Evolutionary conservation across 2,329 filamentous ascomycete species (phyloP).

Genomic region (Metarhizium album): DNA sequence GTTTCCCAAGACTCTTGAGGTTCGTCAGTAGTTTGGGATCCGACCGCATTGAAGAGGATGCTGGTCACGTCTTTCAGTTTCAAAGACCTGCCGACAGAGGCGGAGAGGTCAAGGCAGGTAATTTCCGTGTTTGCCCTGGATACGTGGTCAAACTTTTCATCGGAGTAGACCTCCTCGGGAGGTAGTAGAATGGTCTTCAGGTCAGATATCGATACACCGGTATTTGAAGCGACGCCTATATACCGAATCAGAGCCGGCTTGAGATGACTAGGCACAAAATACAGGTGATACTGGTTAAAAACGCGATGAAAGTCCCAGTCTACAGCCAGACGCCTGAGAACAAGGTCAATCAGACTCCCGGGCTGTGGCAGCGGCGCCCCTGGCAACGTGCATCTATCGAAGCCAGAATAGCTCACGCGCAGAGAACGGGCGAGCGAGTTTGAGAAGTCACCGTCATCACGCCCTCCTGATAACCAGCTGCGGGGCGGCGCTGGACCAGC

Average conservation of each 20-base stretch:
- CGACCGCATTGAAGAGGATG: constrained; percentile 34
- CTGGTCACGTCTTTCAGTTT: constrained; percentile 40
- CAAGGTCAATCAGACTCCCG: constrained; percentile 40
- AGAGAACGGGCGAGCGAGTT: constrained; percentile 10
- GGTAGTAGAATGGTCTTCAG: constrained; percentile 35
- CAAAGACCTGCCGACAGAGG: constrained; percentile 39
- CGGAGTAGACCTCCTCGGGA: constrained; percentile 15
- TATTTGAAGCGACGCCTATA: constrained; percentile 32
- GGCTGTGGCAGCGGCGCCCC: constrained; percentile 31
- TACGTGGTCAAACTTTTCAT: constrained; percentile 17
- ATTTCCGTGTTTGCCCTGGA: constrained; percentile 24
- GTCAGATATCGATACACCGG: constrained; percentile 39
- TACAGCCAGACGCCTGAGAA: constrained; percentile 37
- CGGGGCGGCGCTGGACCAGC: constrained; percentile 48
- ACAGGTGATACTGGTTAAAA: constrained; percentile 47
- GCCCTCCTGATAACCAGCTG: constrained; percentile 36
- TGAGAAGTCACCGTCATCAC: constrained; percentile 8
- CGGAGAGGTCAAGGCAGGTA: constrained; percentile 42
- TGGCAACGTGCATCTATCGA: constrained; percentile 27
- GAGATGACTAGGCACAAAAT: constrained; percentile 41
- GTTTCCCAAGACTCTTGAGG: constrained; percentile 45
- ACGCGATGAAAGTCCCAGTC: constrained; percentile 45
- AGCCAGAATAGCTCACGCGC: constrained; percentile 11
- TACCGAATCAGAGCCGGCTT: constrained; percentile 41
- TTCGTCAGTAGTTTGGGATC: constrained; percentile 13